Evolutionary conservation across 176 grass and related monocot species (phyloP).

Genomic region (Elymus sibiricus): DNA sequence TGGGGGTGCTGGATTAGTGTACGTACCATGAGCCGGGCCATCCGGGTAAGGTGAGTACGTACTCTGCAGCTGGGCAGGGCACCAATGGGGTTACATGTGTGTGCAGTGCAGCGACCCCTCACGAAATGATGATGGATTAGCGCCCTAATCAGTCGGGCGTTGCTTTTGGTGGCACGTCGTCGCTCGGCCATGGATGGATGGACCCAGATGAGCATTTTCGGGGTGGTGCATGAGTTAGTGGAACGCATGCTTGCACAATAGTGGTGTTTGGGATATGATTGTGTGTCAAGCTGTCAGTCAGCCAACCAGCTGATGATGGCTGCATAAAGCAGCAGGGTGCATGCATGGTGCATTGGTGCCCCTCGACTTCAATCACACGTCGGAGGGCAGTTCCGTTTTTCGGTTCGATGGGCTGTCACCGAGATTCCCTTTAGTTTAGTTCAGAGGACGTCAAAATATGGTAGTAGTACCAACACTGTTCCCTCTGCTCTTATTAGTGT

Average conservation of each 20-base stretch:
- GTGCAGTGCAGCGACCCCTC: neutral
- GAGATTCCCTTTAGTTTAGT: neutral
- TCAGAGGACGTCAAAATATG: neutral
- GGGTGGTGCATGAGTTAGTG: slow-evolving; percentile 12
- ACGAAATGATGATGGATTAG: slow-evolving; percentile 13
- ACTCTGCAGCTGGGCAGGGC: neutral
- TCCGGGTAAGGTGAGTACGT: neutral
- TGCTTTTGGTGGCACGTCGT: neutral
- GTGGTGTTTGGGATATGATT: neutral
- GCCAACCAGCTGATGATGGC: neutral
- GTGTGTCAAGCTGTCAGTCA: slow-evolving; percentile 27
- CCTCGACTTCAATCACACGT: slow-evolving; percentile 18
- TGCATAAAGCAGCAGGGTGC: neutral
- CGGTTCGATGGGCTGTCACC: slow-evolving; percentile 5
- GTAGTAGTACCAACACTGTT: neutral
- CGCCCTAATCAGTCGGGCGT: neutral
- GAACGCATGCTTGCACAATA: slow-evolving; percentile 14
- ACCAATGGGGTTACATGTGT: neutral
- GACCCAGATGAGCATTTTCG: neutral
- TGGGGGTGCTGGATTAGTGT: neutral
- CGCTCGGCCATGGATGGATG: neutral
- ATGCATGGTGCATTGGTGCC: slow-evolving; percentile 13
- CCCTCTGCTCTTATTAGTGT: neutral
- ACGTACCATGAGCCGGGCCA: neutral
- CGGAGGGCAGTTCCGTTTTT: neutral